Evolutionary conservation across 495 filamentous ascomycete species (phyloP).

Genomic region (Gamarada debralockiae): DNA sequence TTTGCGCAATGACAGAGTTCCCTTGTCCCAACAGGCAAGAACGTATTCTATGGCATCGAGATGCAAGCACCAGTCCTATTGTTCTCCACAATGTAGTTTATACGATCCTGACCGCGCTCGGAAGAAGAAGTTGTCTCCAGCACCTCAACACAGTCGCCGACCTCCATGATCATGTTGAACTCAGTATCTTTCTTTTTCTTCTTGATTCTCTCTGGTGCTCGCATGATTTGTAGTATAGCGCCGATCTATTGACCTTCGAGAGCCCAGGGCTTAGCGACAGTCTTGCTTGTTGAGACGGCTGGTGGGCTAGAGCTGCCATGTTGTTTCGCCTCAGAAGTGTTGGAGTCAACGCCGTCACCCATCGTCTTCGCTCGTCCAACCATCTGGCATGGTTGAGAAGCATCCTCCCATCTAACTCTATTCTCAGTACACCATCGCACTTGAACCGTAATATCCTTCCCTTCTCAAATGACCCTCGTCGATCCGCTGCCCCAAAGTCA

Average conservation of each 20-base stretch:
- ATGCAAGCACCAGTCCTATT: background rate
- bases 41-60: background rate
- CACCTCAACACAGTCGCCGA: background rate
- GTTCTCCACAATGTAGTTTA: background rate
- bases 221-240: background rate
- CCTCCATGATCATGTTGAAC: conserved; percentile 2
- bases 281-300: background rate
- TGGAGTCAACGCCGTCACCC: too few relatives aligned
- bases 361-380: too few relatives aligned
- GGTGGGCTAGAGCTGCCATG: too few relatives aligned
- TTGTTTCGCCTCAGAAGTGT: too few relatives aligned
- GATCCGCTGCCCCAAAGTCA: too few relatives aligned
- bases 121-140: background rate
- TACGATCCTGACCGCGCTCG: background rate
- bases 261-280: background rate
- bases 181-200: background rate
- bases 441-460: too few relatives aligned
- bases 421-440: too few relatives aligned
- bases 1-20: background rate
- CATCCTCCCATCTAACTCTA: too few relatives aligned
- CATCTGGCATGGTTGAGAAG: too few relatives aligned
- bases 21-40: background rate
- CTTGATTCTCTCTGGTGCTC: background rate
- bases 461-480: too few relatives aligned
- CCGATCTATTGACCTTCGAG: background rate